These are phyloP conservation scores for Rhododendron mucronatum DNA, from an alignment of 148 eudicot species.

Conservation along the genomic window DNA sequence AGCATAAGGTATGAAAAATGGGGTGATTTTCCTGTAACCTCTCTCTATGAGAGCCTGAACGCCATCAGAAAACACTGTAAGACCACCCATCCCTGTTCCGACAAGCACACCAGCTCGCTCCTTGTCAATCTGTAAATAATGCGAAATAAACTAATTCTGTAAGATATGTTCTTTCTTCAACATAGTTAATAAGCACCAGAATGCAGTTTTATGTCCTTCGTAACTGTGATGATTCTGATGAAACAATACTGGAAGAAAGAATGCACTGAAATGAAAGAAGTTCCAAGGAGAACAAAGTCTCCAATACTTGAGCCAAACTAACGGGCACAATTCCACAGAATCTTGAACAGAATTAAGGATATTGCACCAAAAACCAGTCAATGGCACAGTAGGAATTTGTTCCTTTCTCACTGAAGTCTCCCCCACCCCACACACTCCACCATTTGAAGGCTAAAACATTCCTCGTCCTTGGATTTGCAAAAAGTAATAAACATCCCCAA, in stretches of 20 bases:
- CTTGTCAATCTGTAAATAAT: conserved; percentile 65
- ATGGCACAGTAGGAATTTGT: not conserved
- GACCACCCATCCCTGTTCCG: conserved; percentile 97
- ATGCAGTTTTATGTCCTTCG: not conserved
- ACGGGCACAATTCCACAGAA: not conserved
- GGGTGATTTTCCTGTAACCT: conserved; percentile 85
- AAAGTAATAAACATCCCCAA: not conserved
- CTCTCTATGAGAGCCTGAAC: conserved; percentile 75
- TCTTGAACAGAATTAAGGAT: not conserved
- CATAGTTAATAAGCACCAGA: conserved; percentile 3
- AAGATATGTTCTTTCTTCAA: not conserved
- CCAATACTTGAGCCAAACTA: not conserved
- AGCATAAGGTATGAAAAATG: conserved; percentile 89
- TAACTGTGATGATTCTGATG: too few species aligned
- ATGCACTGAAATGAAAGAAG: not conserved
- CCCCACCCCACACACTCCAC: not conserved
- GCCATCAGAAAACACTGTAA: conserved; percentile 76
- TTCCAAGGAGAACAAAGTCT: not conserved
- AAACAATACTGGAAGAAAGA: too few species aligned
- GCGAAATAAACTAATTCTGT: not conserved
- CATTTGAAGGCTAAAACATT: not conserved
- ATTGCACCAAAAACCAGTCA: not conserved
- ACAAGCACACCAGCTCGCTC: conserved; percentile 84
- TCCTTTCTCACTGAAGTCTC: not conserved
- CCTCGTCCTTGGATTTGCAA: not conserved